Evolutionary conservation across 169 alveolate genomes (phyloP), one percentile per base, ranked within the genome.

Genomic region (Eimeria falciformis): DNA sequence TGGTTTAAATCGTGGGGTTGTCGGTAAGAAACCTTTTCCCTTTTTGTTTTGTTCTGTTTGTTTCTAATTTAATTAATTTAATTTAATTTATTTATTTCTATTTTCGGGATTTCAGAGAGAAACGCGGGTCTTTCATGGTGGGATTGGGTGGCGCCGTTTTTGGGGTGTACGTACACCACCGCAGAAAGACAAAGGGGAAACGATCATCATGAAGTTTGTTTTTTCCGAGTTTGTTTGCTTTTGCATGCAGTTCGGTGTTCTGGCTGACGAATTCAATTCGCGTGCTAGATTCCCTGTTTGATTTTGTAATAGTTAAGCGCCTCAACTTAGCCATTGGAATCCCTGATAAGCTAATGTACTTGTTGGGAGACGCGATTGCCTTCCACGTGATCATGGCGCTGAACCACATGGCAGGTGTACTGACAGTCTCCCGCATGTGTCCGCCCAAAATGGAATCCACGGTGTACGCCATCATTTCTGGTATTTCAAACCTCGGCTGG

Each of bases 331-430:
- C 40, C 45, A 5, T 85, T n/a, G 46, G 73, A 12, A 29, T 85
- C 1, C 79, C 92, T 21, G 92, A 85, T 46, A 27, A 25, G 47
- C 40, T 66, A 18, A 37, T 77, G 65, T 87, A 75, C 79, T 12
- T 87, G 77, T 23, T 87, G 56, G 93, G 93, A 17, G 87, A 87
- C 65, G 87, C 86, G 37, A 69, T 87, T 29, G 50, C 47, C 45
- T 45, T 40, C 21, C 43, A 7, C 77, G 18, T 37, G 55, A 33
- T 27, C 3, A 25, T 12, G 25, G 17, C 75, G 71, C 75, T 87
- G 56, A 18, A 55, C 62, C 75, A 33, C 86, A 87, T 87, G 84
- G 68, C 68, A 21, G 87, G 56, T 9, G 77, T 55, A 21, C 25
- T 87, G 14, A 27, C 75, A 43, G 53, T 45, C 7, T 73, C 93